These are phyloP conservation scores for Tulasnella sp. DNA, from an alignment of 768 basidiomycete genomes.

Conservation along the genomic window DNA sequence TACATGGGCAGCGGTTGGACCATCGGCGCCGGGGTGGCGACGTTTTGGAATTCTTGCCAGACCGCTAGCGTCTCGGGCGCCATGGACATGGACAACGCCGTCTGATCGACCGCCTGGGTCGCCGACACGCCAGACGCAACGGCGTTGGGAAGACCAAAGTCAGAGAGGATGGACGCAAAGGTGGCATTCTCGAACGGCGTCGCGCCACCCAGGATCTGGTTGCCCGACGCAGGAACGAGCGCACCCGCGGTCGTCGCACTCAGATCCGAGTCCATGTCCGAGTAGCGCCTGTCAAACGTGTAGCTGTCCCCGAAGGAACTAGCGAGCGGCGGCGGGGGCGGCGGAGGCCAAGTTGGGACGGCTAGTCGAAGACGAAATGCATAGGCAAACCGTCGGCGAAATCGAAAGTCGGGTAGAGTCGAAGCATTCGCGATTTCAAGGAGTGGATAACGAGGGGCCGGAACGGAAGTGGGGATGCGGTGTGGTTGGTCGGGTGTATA, in stretches of 20 bases:
- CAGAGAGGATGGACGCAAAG: neutral
- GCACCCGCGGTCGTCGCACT: neutral
- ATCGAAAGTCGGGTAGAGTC: neutral
- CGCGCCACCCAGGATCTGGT: neutral
- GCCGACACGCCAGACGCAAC: neutral
- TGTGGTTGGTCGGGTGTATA: neutral
- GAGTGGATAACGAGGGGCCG: no score
- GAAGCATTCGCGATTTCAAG: no score
- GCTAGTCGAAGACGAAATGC: neutral
- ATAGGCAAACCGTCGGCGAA: neutral
- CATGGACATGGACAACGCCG: neutral
- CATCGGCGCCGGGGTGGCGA: neutral
- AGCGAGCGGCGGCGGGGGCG: neutral
- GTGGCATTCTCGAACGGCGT: neutral
- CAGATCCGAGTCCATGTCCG: neutral
- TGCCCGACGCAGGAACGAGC: neutral
- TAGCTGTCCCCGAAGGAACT: conserved; percentile 13
- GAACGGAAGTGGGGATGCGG: no score
- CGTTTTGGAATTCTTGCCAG: conserved; percentile 4
- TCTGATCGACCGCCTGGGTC: neutral
- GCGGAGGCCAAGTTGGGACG: neutral
- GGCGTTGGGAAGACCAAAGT: neutral
- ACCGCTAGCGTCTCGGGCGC: neutral
- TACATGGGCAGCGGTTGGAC: conserved; percentile 3
- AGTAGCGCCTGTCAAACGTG: conserved; percentile 4